phyloP scores from a whole-genome alignment of 2,329 filamentous ascomycete genomes.

The Cladobotryum mycophilum region DNA sequence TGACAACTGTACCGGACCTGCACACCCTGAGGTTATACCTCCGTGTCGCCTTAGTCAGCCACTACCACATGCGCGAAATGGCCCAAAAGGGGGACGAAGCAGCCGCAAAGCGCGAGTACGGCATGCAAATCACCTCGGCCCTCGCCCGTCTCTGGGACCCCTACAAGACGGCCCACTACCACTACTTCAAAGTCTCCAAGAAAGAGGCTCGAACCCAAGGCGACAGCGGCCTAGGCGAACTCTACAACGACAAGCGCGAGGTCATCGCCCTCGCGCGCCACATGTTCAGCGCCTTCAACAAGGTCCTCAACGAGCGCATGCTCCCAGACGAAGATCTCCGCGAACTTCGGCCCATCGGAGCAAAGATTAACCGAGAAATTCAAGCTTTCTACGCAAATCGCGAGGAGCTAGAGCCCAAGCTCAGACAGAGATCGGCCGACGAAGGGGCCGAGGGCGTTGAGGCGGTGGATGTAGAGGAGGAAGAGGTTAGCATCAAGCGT shows the following conservation, averaged over 20 bases:
- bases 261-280: conserved; percentile 38
- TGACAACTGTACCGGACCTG: conserved; percentile 40
- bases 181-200: conserved; percentile 26
- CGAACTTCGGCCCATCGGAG: conserved; percentile 26
- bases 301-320: conserved; percentile 36
- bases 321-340: conserved; percentile 28
- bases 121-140: conserved; percentile 44
- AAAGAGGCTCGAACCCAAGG: conserved; percentile 3
- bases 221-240: conserved; percentile 2
- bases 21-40: conserved; percentile 50
- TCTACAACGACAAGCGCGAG: conserved; percentile 34
- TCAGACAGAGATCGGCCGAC: conserved; percentile 14
- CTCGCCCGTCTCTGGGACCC: conserved; percentile 46
- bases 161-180: conserved; percentile 34
- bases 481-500: conserved; percentile 13
- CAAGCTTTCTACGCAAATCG: conserved; percentile 29
- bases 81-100: conserved; percentile 25
- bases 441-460: conserved; percentile 11
- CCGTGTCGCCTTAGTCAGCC: conserved; percentile 44
- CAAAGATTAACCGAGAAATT: conserved; percentile 33
- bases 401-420: conserved; percentile 27
- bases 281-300: conserved; percentile 41
- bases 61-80: conserved; percentile 31
- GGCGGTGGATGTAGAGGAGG: conserved; percentile 14
- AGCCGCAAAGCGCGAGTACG: conserved; percentile 38